Evolutionary conservation across 139 green algal species (phyloP), one percentile per base, ranked within the genome.

Genomic region (Coelastrella sp.): DNA sequence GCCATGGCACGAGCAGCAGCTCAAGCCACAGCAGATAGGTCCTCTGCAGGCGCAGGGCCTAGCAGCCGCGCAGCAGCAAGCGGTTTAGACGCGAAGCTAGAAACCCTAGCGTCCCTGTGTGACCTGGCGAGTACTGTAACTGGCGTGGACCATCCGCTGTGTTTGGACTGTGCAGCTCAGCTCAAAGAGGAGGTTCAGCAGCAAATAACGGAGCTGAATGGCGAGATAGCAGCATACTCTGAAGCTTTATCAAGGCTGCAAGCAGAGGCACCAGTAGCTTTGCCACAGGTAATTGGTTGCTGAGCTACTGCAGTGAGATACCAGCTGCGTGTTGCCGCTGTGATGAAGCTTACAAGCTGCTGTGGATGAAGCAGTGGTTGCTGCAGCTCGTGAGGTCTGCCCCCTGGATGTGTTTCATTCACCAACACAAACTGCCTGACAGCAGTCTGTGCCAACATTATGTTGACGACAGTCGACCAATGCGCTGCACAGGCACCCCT

Each of bases 121-220:
- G 96, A 98, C 84, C 86, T 96, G 54, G 96, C 95, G 0, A 96
- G 92, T 61, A 93, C 83, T 16, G 91, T 90, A 7, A 96, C 92
- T 8, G 73, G 82, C 66, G 91, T 97, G 54, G 96, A 98, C 75
- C 95, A 98, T 76, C 97, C 96, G 47, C 88, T 99, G 79, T 99
- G 97, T 87, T 73, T 96, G n/a, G 97, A 99, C 74, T 99, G 97
- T 85, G 93, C 94, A 5, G 90, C 77, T 4, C 94, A 97, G 80
- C 93, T 98, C 58, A 93, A 94, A 85, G 94, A 95, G 78, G 95
- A 99, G 92, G 91, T 99, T 76, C 94, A 98, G 57, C 91, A 88
- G 3, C 91, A 97, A 91, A 91, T 97, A 16, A 71, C 86, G 17
- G 96, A 99, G 65, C 87, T 94, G 47, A 93, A 98, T 88, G 85